These are phyloP conservation scores for Diddensiella caesifluorescens DNA, from an alignment of 805 yeast species.

Conservation along the genomic window DNA sequence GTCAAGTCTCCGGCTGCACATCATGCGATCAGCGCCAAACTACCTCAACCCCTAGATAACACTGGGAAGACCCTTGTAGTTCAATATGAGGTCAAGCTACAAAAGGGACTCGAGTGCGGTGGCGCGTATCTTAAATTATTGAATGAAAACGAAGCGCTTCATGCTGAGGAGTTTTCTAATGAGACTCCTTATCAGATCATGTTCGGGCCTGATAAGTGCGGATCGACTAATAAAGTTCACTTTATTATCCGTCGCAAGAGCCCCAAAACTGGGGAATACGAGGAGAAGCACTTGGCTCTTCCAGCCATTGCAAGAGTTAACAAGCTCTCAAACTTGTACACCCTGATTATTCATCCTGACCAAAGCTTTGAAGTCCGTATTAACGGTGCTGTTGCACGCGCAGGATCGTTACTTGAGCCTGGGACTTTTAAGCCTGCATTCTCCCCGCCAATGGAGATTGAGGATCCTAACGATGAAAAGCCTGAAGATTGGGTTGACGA, in stretches of 20 bases:
- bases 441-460: slow-evolving; percentile 60
- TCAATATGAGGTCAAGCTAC: slow-evolving; percentile 85
- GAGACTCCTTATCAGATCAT: slow-evolving; percentile 75
- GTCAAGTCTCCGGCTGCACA: slow-evolving; percentile 70
- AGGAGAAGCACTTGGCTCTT: slow-evolving; percentile 62
- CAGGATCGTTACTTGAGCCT: slow-evolving; percentile 61
- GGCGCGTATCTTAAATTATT: slow-evolving; percentile 85
- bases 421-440: slow-evolving; percentile 58
- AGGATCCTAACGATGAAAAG: slow-evolving; percentile 50
- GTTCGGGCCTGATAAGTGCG: slow-evolving; percentile 96
- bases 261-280: slow-evolving; percentile 49
- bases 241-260: slow-evolving; percentile 60
- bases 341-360: slow-evolving; percentile 61
- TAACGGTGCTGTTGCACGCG: slow-evolving; percentile 66
- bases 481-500: slow-evolving; percentile 84
- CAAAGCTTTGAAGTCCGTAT: slow-evolving; percentile 74
- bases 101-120: slow-evolving; percentile 74
- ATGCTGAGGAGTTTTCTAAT: slow-evolving; percentile 48
- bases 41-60: slow-evolving; percentile 56
- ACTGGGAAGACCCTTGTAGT: slow-evolving; percentile 63
- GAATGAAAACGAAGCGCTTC: slow-evolving; percentile 36
- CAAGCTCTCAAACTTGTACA: slow-evolving; percentile 58
- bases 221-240: slow-evolving; percentile 71
- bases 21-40: slow-evolving; percentile 69
- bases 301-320: slow-evolving; percentile 63